A percentile compares a stretch with the other conserved stretches of the same genome.
phyloP scores from a whole-genome alignment of 306 rosid genomes.

The Vachellia collinsii region DNA sequence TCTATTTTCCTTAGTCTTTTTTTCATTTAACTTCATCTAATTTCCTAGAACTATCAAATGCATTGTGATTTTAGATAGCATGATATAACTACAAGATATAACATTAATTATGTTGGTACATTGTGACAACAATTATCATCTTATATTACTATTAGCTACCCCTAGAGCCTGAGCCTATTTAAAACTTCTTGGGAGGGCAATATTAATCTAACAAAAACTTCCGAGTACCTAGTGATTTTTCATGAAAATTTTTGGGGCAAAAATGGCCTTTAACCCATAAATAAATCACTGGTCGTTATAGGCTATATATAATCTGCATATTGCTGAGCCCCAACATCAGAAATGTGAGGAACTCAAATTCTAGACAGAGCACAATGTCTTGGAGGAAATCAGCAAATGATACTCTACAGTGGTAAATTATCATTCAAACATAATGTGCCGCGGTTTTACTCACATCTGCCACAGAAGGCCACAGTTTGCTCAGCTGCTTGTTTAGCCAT shows the following conservation, averaged over 20 bases:
- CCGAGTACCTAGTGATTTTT: too few relatives aligned
- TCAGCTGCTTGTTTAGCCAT: too few relatives aligned
- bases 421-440: conserved; percentile 28
- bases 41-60: neutral
- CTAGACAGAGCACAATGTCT: conserved; percentile 28
- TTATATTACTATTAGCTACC: neutral
- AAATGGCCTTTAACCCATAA: too few relatives aligned
- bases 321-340: conserved; percentile 10
- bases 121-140: neutral
- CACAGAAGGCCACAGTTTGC: too few relatives aligned
- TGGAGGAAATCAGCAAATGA: conserved; percentile 6
- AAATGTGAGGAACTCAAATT: conserved; percentile 24
- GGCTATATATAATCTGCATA: conserved; percentile 23
- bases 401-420: conserved; percentile 24
- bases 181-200: too few relatives aligned
- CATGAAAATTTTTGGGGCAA: too few relatives aligned
- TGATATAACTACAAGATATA: neutral
- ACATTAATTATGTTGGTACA: neutral
- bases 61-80: neutral
- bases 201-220: too few relatives aligned
- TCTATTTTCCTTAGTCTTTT: neutral
- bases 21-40: neutral
- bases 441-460: conserved; percentile 68
- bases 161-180: neutral
- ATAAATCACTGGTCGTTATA: neutral